Conservation (phyloP, 2,329 filamentous ascomycete species). For the Penicillium capsulatum region DNA sequence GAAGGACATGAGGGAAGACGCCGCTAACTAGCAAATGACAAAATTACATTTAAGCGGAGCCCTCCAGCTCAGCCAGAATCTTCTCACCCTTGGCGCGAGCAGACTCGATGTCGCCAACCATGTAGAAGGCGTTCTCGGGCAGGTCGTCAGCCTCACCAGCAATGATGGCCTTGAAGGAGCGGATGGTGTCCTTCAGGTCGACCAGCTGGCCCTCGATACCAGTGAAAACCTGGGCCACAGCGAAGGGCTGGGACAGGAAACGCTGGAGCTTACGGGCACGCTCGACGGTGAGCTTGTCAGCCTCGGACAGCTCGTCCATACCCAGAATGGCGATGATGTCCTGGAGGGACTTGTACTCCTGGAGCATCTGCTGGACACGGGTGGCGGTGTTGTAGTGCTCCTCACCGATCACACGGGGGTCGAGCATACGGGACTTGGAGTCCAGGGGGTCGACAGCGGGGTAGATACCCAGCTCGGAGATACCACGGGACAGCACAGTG, state of each 20-base stretch:
- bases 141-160: slow-evolving; percentile 92
- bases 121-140: slow-evolving; percentile 92
- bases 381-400: slow-evolving; percentile 96
- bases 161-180: slow-evolving; percentile 95
- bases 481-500: slow-evolving; percentile 99
- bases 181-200: slow-evolving; percentile 97
- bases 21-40: slow-evolving; percentile 38
- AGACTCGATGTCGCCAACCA: slow-evolving; percentile 94
- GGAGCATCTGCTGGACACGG: slow-evolving; percentile 97
- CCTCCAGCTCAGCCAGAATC: slow-evolving; percentile 93
- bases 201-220: slow-evolving; percentile 95
- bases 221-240: slow-evolving; percentile 66
- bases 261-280: slow-evolving; percentile 99
- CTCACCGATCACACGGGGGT: slow-evolving; percentile 95
- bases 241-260: slow-evolving; percentile 99
- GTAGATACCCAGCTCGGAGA: slow-evolving; percentile 99
- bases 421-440: slow-evolving; percentile 99
- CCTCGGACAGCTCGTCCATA: slow-evolving; percentile 99
- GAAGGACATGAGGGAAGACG: slow-evolving; percentile 25
- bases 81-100: slow-evolving; percentile 98
- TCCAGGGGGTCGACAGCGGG: slow-evolving; percentile 99
- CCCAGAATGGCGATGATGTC: slow-evolving; percentile 99
- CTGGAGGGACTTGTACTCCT: slow-evolving; percentile 99
- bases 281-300: slow-evolving; percentile 99
- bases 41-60: slow-evolving; percentile 47